Evolutionary conservation across 306 rosid species (phyloP).

Genomic region (Pyrus pyrifolia): DNA sequence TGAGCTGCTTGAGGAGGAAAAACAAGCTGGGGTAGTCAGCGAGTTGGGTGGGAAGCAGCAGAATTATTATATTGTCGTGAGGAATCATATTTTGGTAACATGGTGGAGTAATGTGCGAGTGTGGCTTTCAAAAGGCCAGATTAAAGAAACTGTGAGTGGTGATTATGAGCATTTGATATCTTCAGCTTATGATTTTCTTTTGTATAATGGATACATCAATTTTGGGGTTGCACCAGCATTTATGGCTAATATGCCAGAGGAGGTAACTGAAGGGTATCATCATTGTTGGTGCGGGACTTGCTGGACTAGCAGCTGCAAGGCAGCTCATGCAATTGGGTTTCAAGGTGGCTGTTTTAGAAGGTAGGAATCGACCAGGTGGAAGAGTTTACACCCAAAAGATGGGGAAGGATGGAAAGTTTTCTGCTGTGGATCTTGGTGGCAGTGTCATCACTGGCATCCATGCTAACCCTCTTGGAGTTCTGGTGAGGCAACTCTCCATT

Average conservation of each 20-base stretch:
- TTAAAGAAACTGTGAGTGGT: conserved; percentile 67
- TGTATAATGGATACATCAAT: conserved; percentile 75
- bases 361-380: conserved; percentile 86
- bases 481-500: conserved; percentile 87
- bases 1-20: conserved; percentile 71
- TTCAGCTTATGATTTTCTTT: conserved; percentile 72
- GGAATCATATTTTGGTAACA: conserved; percentile 82
- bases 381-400: conserved; percentile 88
- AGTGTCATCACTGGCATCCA: conserved; percentile 91
- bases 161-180: conserved; percentile 72
- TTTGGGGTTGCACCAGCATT: conserved; percentile 75
- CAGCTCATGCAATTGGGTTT: conserved; percentile 82
- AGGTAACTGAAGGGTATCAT: conserved; percentile 63
- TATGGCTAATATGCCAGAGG: conserved; percentile 47
- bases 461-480: conserved; percentile 92
- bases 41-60: conserved; percentile 85
- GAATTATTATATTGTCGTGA: conserved; percentile 82
- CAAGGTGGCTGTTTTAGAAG: conserved; percentile 78
- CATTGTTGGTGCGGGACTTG: conserved; percentile 85
- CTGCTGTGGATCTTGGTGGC: conserved; percentile 81
- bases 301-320: conserved; percentile 91
- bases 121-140: conserved; percentile 70
- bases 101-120: conserved; percentile 78
- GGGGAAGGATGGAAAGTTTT: conserved; percentile 54
- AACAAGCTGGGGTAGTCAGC: conserved; percentile 66